Percentiles rank a stretch among this genome's conserved stretches.
Evolutionary conservation across 805 yeast genomes (phyloP).

Genomic region (Wickerhamiella australiensis): DNA sequence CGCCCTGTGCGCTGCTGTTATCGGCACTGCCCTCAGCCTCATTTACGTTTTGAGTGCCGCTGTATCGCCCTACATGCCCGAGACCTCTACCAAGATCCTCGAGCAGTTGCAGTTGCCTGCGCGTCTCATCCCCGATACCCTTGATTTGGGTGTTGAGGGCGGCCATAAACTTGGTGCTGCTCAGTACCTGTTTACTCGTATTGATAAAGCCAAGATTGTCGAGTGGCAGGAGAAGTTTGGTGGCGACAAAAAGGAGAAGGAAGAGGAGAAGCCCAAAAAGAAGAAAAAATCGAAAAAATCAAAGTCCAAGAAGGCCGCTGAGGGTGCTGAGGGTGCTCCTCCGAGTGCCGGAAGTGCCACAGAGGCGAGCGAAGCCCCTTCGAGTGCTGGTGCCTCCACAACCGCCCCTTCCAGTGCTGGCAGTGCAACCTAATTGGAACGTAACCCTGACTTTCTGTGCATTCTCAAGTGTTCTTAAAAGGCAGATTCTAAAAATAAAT

Average conservation of each 20-base stretch:
- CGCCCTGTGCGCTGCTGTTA: conserved; percentile 77
- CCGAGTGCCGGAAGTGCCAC: neutral
- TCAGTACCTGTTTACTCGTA: conserved; percentile 80
- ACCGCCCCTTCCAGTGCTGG: neutral
- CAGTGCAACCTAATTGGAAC: no score
- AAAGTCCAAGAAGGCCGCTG: neutral
- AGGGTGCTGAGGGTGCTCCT: neutral
- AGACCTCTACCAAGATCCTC: conserved; percentile 53
- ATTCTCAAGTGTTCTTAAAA: no score
- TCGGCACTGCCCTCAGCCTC: conserved; percentile 81
- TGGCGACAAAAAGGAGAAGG: conserved; percentile 39
- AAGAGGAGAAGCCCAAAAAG: conserved; percentile 10
- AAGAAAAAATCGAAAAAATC: conserved; percentile 11
- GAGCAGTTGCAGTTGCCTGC: conserved; percentile 75
- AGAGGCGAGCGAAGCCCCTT: no score
- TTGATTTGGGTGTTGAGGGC: conserved; percentile 51
- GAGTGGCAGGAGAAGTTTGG: conserved; percentile 82
- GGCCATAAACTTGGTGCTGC: conserved; percentile 89
- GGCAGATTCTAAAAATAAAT: neutral
- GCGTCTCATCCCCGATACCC: conserved; percentile 62
- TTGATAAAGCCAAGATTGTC: conserved; percentile 77
- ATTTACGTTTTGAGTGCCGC: conserved; percentile 76
- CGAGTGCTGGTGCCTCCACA: neutral
- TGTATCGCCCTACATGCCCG: conserved; percentile 84
- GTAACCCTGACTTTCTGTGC: no score